These are phyloP conservation scores for Talaromyces sp. DNA, from an alignment of 2,329 filamentous ascomycete species.

Conservation along the genomic window DNA sequence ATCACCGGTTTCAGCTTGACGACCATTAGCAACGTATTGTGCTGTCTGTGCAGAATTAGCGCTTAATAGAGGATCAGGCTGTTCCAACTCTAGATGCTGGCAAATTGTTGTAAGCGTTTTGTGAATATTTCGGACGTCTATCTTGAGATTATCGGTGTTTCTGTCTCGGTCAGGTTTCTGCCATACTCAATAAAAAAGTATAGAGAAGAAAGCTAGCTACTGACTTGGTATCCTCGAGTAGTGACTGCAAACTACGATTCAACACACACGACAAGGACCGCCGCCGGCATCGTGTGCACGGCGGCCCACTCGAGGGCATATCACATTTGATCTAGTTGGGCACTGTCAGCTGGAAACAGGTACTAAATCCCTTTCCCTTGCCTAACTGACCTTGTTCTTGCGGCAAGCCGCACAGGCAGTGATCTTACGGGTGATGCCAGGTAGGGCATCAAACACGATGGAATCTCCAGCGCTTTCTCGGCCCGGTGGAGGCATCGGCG, in stretches of 20 bases:
- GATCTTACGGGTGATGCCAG: conserved; percentile 34
- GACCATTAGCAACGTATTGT: neutral
- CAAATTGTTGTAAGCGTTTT: conserved; percentile 25
- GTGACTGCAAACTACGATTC: conserved; percentile 42
- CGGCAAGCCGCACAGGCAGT: conserved; percentile 48
- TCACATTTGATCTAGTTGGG: conserved; percentile 40
- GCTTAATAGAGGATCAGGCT: conserved; percentile 13
- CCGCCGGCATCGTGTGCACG: conserved; percentile 44
- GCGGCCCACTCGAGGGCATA: conserved; percentile 42
- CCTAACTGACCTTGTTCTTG: conserved; percentile 43
- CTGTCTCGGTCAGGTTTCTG: conserved; percentile 8
- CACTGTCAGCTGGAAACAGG: neutral
- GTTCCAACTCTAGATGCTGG: conserved; percentile 30
- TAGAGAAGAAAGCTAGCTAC: neutral
- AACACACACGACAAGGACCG: conserved; percentile 43
- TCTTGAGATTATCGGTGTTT: conserved; percentile 28
- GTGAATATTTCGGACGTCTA: conserved; percentile 26
- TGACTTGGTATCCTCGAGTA: conserved; percentile 41
- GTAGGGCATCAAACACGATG: conserved; percentile 18
- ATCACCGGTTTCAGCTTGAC: neutral
- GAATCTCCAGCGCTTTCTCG: neutral
- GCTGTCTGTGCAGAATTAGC: conserved; percentile 3
- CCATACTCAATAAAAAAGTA: neutral
- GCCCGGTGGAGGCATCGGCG: conserved; percentile 15
- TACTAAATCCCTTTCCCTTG: neutral